These are phyloP conservation scores for Paecilomyces formosus DNA, from an alignment of 2,329 filamentous ascomycete genomes.

Conservation along the genomic window DNA sequence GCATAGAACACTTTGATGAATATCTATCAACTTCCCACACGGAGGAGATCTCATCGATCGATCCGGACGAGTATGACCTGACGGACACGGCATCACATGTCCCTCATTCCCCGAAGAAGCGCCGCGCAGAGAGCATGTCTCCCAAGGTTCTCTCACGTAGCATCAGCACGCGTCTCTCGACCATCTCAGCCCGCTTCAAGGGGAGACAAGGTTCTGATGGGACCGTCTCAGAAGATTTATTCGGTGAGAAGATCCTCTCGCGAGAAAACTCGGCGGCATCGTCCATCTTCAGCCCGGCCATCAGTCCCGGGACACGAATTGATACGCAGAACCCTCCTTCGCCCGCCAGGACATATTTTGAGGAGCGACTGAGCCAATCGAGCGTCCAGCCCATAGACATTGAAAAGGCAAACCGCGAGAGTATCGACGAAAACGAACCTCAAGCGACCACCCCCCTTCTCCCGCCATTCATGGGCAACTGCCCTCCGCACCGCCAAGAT, in stretches of 20 bases:
- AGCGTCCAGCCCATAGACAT: conserved; percentile 46
- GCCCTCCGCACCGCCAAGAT: conserved; percentile 36
- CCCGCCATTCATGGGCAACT: conserved; percentile 66
- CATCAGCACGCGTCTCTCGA: conserved; percentile 62
- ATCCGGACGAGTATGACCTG: conserved; percentile 37
- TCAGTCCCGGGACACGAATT: conserved; percentile 28
- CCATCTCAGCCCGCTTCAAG: conserved; percentile 51
- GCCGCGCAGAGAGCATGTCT: conserved; percentile 41
- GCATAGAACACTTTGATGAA: conserved; percentile 29
- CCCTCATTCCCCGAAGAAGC: conserved; percentile 49
- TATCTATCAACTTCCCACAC: conserved; percentile 13
- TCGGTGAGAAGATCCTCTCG: conserved; percentile 27
- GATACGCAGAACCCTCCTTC: conserved; percentile 54
- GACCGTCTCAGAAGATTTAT: conserved; percentile 18
- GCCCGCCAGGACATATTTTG: conserved; percentile 57
- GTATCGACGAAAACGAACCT: conserved; percentile 50
- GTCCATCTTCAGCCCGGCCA: conserved; percentile 26
- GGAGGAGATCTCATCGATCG: conserved; percentile 22
- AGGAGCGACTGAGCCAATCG: conserved; percentile 44
- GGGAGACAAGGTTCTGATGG: conserved; percentile 29
- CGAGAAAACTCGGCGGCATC: conserved; percentile 38
- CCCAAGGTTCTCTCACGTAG: conserved; percentile 51
- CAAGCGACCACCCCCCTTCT: conserved; percentile 76
- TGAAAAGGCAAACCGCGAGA: conserved; percentile 44
- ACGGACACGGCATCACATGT: conserved; percentile 58